phyloP scores from a whole-genome alignment of 2,329 filamentous ascomycete genomes.

The Diaporthe helianthi region DNA sequence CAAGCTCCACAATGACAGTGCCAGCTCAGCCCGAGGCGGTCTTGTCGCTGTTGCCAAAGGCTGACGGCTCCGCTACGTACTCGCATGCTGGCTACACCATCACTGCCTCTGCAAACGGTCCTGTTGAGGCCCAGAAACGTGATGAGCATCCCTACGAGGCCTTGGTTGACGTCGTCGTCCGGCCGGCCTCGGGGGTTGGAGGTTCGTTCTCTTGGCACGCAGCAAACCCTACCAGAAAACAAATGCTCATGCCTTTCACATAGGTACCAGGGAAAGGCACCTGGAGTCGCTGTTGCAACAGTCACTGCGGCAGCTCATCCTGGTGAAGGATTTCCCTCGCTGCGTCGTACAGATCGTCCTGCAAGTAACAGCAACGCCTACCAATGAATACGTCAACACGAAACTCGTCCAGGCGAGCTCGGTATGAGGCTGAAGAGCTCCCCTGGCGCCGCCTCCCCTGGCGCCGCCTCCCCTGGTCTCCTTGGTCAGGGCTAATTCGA shows the following conservation, averaged over 20 bases:
- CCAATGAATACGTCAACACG: constrained; percentile 68
- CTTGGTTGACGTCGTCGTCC: constrained; percentile 85
- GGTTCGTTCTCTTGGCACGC: constrained; percentile 55
- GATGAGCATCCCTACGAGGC: constrained; percentile 94
- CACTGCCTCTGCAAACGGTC: constrained; percentile 88
- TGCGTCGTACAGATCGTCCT: constrained; percentile 81
- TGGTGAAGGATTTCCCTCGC: constrained; percentile 77
- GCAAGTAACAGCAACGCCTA: constrained; percentile 75
- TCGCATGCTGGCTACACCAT: constrained; percentile 79
- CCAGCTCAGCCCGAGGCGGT: constrained; percentile 57
- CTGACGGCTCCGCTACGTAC: constrained; percentile 83
- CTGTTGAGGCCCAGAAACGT: constrained; percentile 85
- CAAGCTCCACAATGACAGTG: constrained; percentile 46
- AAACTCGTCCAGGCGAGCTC: constrained; percentile 66
- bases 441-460: constrained; percentile 4
- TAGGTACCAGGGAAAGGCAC: constrained; percentile 78
- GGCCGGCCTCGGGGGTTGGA: constrained; percentile 84
- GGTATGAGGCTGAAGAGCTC: constrained; percentile 51
- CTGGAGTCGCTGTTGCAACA: constrained; percentile 79
- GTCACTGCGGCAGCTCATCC: constrained; percentile 75
- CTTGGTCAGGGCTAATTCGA: constrained; percentile 8
- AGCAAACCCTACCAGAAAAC: constrained; percentile 18
- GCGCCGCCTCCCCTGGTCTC: constrained; percentile 15
- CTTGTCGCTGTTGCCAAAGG: constrained; percentile 68
- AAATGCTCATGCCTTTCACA: constrained; percentile 39